Conservation (phyloP, 768 basidiomycete species). For the Lactarius sp. region DNA sequence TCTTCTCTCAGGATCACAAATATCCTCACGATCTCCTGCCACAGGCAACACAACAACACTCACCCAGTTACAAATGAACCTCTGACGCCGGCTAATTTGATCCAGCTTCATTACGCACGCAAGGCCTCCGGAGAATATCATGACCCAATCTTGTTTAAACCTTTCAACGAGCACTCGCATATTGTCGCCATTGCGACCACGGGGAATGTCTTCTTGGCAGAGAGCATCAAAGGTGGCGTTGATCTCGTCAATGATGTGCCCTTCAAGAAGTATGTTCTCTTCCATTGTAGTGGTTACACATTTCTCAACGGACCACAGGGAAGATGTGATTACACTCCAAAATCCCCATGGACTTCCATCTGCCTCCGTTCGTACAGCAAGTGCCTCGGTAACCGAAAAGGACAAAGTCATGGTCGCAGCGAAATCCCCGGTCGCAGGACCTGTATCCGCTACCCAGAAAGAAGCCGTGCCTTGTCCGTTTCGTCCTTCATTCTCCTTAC, state of each 20-base stretch:
- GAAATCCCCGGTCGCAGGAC: slow-evolving; percentile 22
- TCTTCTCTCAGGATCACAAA: background rate
- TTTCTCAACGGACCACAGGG: slow-evolving; percentile 38
- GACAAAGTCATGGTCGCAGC: slow-evolving; percentile 37
- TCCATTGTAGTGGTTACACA: slow-evolving; percentile 9
- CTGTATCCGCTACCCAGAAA: slow-evolving; percentile 27
- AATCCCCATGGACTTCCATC: slow-evolving; percentile 78
- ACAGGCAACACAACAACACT: slow-evolving; percentile 75
- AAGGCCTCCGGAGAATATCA: slow-evolving; percentile 85
- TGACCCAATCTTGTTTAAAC: slow-evolving; percentile 97
- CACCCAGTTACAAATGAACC: slow-evolving; percentile 74
- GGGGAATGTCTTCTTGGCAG: slow-evolving; percentile 90
- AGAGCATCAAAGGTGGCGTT: slow-evolving; percentile 78
- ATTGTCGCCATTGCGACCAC: slow-evolving; percentile 87
- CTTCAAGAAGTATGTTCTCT: slow-evolving; percentile 66
- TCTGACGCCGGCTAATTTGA: slow-evolving; percentile 65
- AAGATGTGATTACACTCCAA: slow-evolving; percentile 91
- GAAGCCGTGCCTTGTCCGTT: slow-evolving; percentile 58
- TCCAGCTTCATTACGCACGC: slow-evolving; percentile 74
- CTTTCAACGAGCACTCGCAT: slow-evolving; percentile 94
- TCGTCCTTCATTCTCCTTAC: background rate
- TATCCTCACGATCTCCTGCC: slow-evolving; percentile 1
- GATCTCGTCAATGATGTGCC: slow-evolving; percentile 84
- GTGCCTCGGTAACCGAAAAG: slow-evolving; percentile 30
- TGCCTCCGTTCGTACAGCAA: slow-evolving; percentile 40